Evolutionary conservation across 208 protist species (phyloP), one percentile per base, ranked within the genome.

Genomic region (Vickermania ingenoplastis): DNA sequence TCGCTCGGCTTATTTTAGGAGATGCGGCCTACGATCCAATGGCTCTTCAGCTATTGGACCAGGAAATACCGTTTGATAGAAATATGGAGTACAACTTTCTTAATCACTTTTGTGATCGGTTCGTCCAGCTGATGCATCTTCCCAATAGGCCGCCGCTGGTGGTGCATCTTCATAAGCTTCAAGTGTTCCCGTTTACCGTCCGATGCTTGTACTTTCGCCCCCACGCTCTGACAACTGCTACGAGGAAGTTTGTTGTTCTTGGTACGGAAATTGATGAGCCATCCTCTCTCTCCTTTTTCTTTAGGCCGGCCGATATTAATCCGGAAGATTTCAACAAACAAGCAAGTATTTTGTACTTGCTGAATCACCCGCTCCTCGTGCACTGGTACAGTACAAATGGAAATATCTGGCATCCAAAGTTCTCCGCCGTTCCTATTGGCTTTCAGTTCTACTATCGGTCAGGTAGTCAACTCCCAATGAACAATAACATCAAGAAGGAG

Each of bases 41-140:
- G 17, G 7, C 36, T 7, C 17, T n/a, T 17, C 36, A 45, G 17
- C 36, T 45, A 7, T 45, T 45, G 36, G 36, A 45, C 17, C 36
- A 17, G 7, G 36, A 45, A 45, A 45, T 45, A 7, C 36, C 36
- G 36, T 45, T 45, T 17, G 36, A 45, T 45, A 7, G 36, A 17
- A 45, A 45, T 17, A 45, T 45, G 36, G 36, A 7, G 36, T 45
- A 45, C 36, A 45, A 45, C 17, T 45, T 45, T 45, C 7, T 45
- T n/a, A 45, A 45, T 45, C 36, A 45, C 36, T 45, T 45, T 45
- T 45, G 36, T 17, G 36, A 45, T 45, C 36, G 36, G 36, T 45
- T 45, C 17, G 17, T 45, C 17, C 11, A 45, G 36, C 36, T 45
- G 36, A 45, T 45, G 36, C 36, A 45, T 45, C 17, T 45, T n/a